A percentile compares a stretch with the other conserved stretches of the same genome.
Conservation (phyloP, 345 rosid species). For the Salix purpurea region DNA sequence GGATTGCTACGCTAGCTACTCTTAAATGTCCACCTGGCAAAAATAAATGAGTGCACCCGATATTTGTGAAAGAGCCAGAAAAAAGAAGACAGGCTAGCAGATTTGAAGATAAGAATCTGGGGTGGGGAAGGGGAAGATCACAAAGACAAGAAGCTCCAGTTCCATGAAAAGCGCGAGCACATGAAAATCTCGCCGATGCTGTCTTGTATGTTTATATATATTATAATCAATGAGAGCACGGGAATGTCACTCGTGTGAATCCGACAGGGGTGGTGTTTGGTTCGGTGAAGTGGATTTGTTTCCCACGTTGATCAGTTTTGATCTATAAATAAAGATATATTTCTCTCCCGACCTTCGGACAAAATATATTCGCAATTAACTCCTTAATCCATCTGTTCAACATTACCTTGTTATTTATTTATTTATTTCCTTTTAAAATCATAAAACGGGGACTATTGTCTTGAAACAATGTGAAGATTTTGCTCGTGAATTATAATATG, state of each 20-base stretch:
- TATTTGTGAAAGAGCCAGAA: neutral
- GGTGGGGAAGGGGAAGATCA: neutral
- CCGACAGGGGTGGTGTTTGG: neutral
- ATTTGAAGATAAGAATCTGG: neutral
- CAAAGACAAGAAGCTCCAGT: neutral
- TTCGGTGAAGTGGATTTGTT: neutral
- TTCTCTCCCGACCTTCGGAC: too few relatives aligned
- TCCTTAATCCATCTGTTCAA: too few relatives aligned
- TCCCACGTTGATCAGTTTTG: neutral
- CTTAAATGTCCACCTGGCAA: neutral
- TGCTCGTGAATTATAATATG: too few relatives aligned
- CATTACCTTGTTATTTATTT: too few relatives aligned
- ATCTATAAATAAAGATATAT: too few relatives aligned
- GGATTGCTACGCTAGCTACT: neutral
- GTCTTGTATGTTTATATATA: neutral
- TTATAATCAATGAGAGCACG: neutral
- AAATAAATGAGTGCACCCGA: neutral
- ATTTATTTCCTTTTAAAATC: too few relatives aligned
- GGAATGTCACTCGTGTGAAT: neutral
- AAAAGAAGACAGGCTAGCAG: neutral
- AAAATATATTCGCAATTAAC: too few relatives aligned
- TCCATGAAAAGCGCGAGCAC: conserved; percentile 2
- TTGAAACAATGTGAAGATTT: too few relatives aligned
- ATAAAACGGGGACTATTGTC: too few relatives aligned
- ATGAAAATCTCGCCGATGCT: neutral